phyloP scores from a whole-genome alignment of 805 yeast species.

The Zygosaccharomyces bisporus region DNA sequence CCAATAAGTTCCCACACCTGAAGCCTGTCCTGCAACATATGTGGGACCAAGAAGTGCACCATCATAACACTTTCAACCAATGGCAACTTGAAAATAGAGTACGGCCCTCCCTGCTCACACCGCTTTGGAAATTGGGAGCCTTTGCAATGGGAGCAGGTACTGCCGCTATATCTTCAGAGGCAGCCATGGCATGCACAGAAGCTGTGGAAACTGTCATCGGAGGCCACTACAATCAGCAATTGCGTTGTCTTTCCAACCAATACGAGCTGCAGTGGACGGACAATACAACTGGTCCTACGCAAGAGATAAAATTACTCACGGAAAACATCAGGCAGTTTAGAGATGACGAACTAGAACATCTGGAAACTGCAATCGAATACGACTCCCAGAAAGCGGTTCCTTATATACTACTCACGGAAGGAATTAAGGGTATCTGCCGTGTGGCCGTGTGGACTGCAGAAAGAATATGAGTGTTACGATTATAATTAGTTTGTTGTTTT shows the following conservation, averaged over 20 bases:
- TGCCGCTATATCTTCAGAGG: constrained; percentile 83
- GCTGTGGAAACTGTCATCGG: constrained; percentile 99
- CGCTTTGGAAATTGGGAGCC: constrained; percentile 92
- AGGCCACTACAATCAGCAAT: constrained; percentile 87
- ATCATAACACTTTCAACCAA: constrained; percentile 77
- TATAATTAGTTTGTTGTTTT: not conserved
- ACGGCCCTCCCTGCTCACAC: constrained; percentile 88
- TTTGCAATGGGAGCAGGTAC: constrained; percentile 81
- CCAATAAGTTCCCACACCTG: constrained; percentile 65
- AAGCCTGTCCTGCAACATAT: constrained; percentile 82
- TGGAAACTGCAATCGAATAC: constrained; percentile 87
- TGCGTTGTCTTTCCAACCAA: constrained; percentile 69
- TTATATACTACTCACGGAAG: constrained; percentile 81
- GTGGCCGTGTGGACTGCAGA: constrained; percentile 94
- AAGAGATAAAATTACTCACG: constrained; percentile 57
- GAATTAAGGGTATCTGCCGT: constrained; percentile 74
- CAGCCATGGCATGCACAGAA: constrained; percentile 99
- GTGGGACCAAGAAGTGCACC: constrained; percentile 98
- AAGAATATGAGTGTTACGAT: constrained; percentile 46
- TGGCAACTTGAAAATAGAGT: constrained; percentile 75
- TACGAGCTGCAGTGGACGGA: constrained; percentile 46
- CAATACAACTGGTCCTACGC: constrained; percentile 29
- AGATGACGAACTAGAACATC: constrained; percentile 92
- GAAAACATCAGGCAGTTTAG: constrained; percentile 69
- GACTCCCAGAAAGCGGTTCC: constrained; percentile 94